Evolutionary conservation across 2,329 filamentous ascomycete species (phyloP).

Genomic region (Claviceps citrina): DNA sequence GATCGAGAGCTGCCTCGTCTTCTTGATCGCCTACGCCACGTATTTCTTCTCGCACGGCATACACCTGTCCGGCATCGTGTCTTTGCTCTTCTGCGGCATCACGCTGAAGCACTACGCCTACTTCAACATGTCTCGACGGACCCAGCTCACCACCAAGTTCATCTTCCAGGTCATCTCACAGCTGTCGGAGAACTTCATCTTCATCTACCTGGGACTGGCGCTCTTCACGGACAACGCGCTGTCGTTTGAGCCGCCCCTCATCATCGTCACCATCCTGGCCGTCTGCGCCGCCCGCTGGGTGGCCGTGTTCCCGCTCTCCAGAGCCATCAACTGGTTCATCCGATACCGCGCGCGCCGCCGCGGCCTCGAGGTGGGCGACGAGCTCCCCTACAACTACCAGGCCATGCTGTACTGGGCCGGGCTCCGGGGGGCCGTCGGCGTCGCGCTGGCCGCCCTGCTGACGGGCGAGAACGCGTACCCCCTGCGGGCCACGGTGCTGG

Average conservation of each 20-base stretch:
- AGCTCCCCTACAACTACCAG: slow-evolving; percentile 87
- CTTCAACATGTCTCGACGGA: slow-evolving; percentile 98
- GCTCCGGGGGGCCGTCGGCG: slow-evolving; percentile 84
- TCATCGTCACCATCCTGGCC: slow-evolving; percentile 78
- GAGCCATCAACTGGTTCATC: slow-evolving; percentile 82
- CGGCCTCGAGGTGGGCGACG: slow-evolving; percentile 62
- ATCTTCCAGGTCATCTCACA: slow-evolving; percentile 90
- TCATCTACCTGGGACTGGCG: slow-evolving; percentile 92
- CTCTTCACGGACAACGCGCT: slow-evolving; percentile 83
- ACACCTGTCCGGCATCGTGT: slow-evolving; percentile 93
- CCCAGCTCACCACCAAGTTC: slow-evolving; percentile 95
- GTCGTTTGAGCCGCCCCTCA: slow-evolving; percentile 86
- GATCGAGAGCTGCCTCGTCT: slow-evolving; percentile 88
- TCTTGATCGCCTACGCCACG: slow-evolving; percentile 86
- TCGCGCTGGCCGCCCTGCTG: slow-evolving; percentile 80
- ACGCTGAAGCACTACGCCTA: slow-evolving; percentile 98
- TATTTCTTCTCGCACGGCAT: slow-evolving; percentile 97
- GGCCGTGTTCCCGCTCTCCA: slow-evolving; percentile 85
- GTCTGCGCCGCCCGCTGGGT: slow-evolving; percentile 88
- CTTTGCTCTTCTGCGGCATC: slow-evolving; percentile 91
- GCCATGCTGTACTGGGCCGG: slow-evolving; percentile 99
- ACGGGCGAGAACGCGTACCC: slow-evolving; percentile 68
- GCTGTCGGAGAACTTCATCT: slow-evolving; percentile 97
- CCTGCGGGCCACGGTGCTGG: slow-evolving; percentile 84
- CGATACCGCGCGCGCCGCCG: slow-evolving; percentile 66